A percentile compares a stretch with the other conserved stretches of the same genome.
phyloP scores from a whole-genome alignment of 306 rosid species.

The Quercus bicolor region DNA sequence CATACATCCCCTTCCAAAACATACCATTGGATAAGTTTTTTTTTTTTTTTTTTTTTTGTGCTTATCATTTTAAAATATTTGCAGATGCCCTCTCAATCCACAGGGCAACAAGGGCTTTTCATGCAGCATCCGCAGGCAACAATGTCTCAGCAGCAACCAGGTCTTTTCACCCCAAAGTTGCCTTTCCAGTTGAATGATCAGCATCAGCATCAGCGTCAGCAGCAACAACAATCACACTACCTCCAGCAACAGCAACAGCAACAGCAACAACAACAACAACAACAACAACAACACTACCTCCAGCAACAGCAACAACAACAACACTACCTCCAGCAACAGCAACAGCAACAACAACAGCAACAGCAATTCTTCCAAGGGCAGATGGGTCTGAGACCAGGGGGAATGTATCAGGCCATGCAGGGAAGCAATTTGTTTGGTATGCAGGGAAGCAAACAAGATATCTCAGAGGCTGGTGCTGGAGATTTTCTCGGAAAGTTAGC shows the following conservation, averaged over 20 bases:
- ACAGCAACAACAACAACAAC: constrained; percentile 1
- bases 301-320: constrained; percentile 30
- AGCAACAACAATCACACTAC: constrained; percentile 21
- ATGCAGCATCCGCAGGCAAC: constrained; percentile 28
- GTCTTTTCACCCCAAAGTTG: constrained; percentile 21
- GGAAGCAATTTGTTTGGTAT: constrained; percentile 22
- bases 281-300: constrained; percentile 25
- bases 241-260: constrained; percentile 27
- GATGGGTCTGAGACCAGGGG: constrained; percentile 23
- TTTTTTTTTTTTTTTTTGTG: neutral
- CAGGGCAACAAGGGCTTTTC: constrained; percentile 31
- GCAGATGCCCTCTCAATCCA: constrained; percentile 13
- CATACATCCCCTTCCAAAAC: constrained; percentile 1
- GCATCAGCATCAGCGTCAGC: constrained; percentile 23
- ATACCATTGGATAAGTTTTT: neutral
- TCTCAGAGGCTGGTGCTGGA: constrained; percentile 28
- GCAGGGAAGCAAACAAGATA: constrained; percentile 38
- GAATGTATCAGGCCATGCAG: constrained; percentile 26
- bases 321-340: constrained; percentile 33
- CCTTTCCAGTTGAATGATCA: constrained; percentile 31
- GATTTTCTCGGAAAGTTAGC: constrained; percentile 28
- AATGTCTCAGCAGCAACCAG: constrained; percentile 33
- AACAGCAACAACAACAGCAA: neutral
- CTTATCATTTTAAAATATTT: constrained; percentile 15
- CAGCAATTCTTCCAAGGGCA: constrained; percentile 20